Evolutionary conservation across 768 basidiomycete species (phyloP).

Genomic region (Strobilomyces confusus): DNA sequence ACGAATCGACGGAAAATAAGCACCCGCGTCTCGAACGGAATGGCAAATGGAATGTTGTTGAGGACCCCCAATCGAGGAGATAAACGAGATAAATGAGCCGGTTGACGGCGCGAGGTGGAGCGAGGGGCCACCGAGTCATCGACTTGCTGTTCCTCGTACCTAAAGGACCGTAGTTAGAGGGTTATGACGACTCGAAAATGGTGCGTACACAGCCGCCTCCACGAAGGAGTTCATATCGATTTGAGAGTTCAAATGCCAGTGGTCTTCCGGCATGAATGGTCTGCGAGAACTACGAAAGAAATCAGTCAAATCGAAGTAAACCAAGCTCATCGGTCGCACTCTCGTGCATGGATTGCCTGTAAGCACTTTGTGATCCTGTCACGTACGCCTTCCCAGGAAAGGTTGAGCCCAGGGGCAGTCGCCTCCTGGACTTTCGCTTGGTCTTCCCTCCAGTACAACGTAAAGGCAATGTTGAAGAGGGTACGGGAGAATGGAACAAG

Average conservation of each 20-base stretch:
- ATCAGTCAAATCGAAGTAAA: neutral
- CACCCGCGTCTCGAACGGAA: slow-evolving; percentile 91
- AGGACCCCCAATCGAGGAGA: slow-evolving; percentile 81
- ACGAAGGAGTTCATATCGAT: slow-evolving; percentile 71
- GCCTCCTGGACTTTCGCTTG: slow-evolving; percentile 36
- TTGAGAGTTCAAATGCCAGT: slow-evolving; percentile 73
- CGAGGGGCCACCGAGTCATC: slow-evolving; percentile 26
- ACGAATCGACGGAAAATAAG: slow-evolving; percentile 86
- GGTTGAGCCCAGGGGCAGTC: slow-evolving; percentile 37
- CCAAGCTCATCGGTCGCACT: slow-evolving; percentile 50
- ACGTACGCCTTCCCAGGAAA: slow-evolving; percentile 64
- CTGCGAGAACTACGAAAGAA: slow-evolving; percentile 61
- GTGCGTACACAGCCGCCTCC: slow-evolving; percentile 77
- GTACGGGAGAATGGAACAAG: slow-evolving; percentile 70
- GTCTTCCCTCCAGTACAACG: slow-evolving; percentile 63
- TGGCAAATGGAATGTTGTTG: slow-evolving; percentile 93
- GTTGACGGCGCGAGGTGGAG: slow-evolving; percentile 58
- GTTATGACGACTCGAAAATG: neutral
- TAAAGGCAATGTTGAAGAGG: slow-evolving; percentile 80
- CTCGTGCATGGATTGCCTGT: slow-evolving; percentile 79
- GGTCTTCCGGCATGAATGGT: slow-evolving; percentile 75
- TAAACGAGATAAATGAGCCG: slow-evolving; percentile 55
- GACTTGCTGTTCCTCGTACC: slow-evolving; percentile 63
- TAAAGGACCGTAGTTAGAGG: slow-evolving; percentile 23
- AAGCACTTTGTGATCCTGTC: slow-evolving; percentile 76